Evolutionary conservation across 345 rosid genomes (phyloP).

Genomic region (Arabidopsis arenosa): DNA sequence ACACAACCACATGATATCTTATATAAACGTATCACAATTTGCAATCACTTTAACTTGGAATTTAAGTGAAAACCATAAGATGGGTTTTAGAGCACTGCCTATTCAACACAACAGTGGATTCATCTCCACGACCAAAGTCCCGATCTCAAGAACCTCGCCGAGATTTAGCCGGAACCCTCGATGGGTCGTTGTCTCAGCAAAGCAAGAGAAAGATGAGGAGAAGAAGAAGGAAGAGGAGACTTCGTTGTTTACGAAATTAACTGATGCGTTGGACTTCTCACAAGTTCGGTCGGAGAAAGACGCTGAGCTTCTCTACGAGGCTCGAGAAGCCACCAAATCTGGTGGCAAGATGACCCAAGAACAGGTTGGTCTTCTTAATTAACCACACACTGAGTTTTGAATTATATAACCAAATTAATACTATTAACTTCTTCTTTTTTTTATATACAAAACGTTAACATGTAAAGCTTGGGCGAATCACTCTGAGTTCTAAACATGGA

Average conservation of each 20-base stretch:
- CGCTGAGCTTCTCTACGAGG: slow-evolving; percentile 77
- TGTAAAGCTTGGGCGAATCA: background rate
- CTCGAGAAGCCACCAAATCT: slow-evolving; percentile 70
- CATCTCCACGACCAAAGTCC: slow-evolving; percentile 30
- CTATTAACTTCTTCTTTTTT: background rate
- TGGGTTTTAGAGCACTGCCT: slow-evolving; percentile 44
- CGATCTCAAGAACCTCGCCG: slow-evolving; percentile 22
- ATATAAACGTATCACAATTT: background rate
- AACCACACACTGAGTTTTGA: background rate
- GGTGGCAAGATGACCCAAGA: slow-evolving; percentile 73
- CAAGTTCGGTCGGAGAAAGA: slow-evolving; percentile 80
- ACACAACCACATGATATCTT: slow-evolving; percentile 21
- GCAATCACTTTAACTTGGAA: background rate
- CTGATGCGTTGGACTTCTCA: slow-evolving; percentile 85
- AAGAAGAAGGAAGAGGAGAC: slow-evolving; percentile 55
- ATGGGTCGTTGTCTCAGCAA: slow-evolving; percentile 41
- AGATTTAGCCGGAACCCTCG: slow-evolving; percentile 41
- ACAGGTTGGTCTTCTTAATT: slow-evolving; percentile 53
- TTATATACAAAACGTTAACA: background rate
- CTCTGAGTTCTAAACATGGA: slow-evolving; percentile 10
- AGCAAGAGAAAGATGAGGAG: slow-evolving; percentile 48
- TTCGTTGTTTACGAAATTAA: slow-evolving; percentile 65
- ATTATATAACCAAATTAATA: background rate
- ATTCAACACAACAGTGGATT: slow-evolving; percentile 41
- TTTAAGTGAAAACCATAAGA: background rate